Evolutionary conservation across 352 stramenopile genomes (phyloP), one percentile per base, ranked within the genome.

Genomic region (Pythium phragmiticola): DNA sequence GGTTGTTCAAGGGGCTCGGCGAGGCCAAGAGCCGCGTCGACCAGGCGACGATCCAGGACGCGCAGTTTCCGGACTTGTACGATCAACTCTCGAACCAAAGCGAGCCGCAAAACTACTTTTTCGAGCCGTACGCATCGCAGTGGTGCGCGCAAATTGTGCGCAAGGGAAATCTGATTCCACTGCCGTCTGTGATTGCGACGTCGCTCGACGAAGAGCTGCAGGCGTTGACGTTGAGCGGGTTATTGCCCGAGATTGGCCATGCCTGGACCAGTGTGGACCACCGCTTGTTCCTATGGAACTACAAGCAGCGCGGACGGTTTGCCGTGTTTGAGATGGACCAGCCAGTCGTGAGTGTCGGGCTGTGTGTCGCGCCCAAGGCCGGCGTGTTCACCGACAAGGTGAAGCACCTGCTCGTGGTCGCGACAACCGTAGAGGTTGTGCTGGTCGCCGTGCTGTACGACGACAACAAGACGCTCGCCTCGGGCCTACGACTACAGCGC

Each of bases 221-320:
- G 60, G 77, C 79, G 8, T 59, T 91, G 19, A 88, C 83, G 39
- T 83, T 98, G 9, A 98, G 97, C 72, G 96, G 96, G 9, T 66
- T 99, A 12, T 75, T 99, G 42, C 81, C 91, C 14, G 76, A 94
- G 30, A 88, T 97, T 11, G 73, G 95, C 72, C 79, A 97, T 47
- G 96, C 90, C 28, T 99, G 97, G 97, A 91, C 98, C 56, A 97
- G 80, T n/a, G 83, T 98, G 23, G 97, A 99, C 74, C 82, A 95
- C 41, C 84, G 83, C 0, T 75, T 99, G 16, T 99, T 97, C 63
- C 75, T 99, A 12, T 99, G 96, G 96, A 92, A 90, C 63, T 98
- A 98, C 78, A 77, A 75, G 3, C 70, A 88, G 39, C 77, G 77
- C 42, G 84, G 76, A 14, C 80, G 80, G 50, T 97, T 96, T 58